Conservation (phyloP, 2,329 filamentous ascomycete genomes). For the Hypoxylon sp. region DNA sequence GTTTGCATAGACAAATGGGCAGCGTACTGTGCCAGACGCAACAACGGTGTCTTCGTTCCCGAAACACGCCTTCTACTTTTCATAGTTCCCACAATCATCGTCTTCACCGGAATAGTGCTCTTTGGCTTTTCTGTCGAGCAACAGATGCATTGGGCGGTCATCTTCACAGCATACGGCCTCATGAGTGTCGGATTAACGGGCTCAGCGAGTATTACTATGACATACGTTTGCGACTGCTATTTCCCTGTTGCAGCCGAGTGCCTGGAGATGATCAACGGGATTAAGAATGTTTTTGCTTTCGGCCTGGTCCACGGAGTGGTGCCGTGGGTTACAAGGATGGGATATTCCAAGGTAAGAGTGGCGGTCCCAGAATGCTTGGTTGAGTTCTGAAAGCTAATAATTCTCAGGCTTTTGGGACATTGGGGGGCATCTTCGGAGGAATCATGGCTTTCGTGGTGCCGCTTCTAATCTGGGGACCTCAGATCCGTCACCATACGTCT, state of each 20-base stretch:
- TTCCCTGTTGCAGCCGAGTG: conserved; percentile 32
- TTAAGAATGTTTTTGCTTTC: conserved; percentile 32
- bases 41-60: conserved; percentile 30
- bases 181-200: conserved; percentile 31
- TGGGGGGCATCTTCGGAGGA: conserved; percentile 28
- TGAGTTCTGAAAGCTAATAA: not conserved
- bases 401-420: conserved; percentile 24
- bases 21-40: conserved; percentile 24
- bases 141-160: conserved; percentile 29
- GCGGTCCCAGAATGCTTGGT: not conserved
- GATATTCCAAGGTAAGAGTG: conserved; percentile 20
- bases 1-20: conserved; percentile 28
- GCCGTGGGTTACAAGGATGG: conserved; percentile 28
- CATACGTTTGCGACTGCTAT: conserved; percentile 34
- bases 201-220: conserved; percentile 31
- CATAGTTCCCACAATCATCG: conserved; percentile 24
- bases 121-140: conserved; percentile 24
- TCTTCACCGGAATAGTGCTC: conserved; percentile 26
- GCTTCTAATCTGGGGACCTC: conserved; percentile 26
- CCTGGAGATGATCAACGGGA: conserved; percentile 32
- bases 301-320: conserved; percentile 22
- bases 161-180: conserved; percentile 27
- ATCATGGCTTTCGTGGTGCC: conserved; percentile 20
- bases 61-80: conserved; percentile 29
- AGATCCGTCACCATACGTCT: conserved; percentile 32